Evolutionary conservation across 2,329 filamentous ascomycete species (phyloP), one percentile per base, ranked within the genome.

Genomic region (Cordyceps farinosa): DNA sequence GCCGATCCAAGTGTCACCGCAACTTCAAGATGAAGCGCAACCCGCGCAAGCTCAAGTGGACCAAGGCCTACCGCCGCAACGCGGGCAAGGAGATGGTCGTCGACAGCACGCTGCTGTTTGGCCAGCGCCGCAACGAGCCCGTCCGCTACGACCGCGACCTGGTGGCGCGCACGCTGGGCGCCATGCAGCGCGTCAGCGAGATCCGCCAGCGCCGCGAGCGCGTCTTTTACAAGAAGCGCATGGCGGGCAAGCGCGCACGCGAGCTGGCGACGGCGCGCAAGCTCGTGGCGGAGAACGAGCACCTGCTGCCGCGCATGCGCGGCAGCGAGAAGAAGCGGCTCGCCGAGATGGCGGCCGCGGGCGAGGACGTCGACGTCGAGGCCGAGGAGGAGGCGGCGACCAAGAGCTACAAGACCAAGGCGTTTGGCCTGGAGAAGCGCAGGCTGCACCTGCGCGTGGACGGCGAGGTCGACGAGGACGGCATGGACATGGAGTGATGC

Each of bases 11-110:
- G 76, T 86, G 84, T 75, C 84, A 84, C 75, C 80, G 81, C 71
- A 89, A 87, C 77, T 96, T 96, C 86, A 95, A 96, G 80, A 96
- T 96, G 91, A 97, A 97, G 90, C 89, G 95, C 69, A 97, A 98
- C 80, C 93, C 94, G 42, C 88, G 94, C 76, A 97, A 97, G 79
- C 86, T 98, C 70, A 95, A 92, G 79, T 97, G 94, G 95, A 97
- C 94, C 66, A 97, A 97, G 83, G 88, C 91, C 59, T 94, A 93
- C 84, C 90, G 92, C 73, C 89, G 89, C 74, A 75, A 75, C 22
- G 89, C 90, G 64, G 91, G 91, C 80, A 96, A 92, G 81, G 84
- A 87, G 74, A 87, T 96, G 91, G 90, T 91, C 63, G 93, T 98
- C 78, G 95, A 99, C 83, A 90, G 87, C 72, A 97, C 94, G 38